Conservation (phyloP, 2,329 filamentous ascomycete genomes). For the Fusarium ambrosium region DNA sequence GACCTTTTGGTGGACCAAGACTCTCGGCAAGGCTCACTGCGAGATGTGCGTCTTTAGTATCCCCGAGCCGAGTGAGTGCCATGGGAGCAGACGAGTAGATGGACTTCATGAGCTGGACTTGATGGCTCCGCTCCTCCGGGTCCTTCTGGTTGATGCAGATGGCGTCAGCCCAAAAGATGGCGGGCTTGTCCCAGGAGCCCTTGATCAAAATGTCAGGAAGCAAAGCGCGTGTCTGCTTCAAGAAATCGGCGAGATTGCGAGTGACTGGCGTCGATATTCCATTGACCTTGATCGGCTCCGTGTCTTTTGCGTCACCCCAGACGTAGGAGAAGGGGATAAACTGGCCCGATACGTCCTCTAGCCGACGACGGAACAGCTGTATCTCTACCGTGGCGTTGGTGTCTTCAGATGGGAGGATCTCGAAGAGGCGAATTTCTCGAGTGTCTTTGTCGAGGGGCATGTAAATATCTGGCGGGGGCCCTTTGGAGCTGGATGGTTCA, state of each 20-base stretch:
- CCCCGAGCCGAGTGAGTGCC: not conserved
- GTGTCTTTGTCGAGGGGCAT: not conserved
- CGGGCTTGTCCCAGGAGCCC: not conserved
- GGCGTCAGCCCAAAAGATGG: not conserved
- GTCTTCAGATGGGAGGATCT: not conserved
- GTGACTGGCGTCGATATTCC: not conserved
- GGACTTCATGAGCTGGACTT: not conserved
- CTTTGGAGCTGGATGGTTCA: not conserved
- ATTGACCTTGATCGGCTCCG: not conserved
- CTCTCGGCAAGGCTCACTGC: not conserved
- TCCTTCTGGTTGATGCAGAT: not conserved
- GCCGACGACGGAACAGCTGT: not conserved
- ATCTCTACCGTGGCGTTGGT: not conserved
- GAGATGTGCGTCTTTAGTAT: not conserved
- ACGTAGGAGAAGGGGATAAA: conserved; percentile 2
- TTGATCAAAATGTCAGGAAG: not conserved
- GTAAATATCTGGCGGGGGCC: not conserved
- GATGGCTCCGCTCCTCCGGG: not conserved
- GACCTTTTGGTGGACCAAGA: not conserved
- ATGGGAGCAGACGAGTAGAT: not conserved
- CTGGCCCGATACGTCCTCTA: not conserved
- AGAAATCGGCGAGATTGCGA: not conserved
- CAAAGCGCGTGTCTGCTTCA: not conserved
- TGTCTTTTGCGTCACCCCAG: not conserved
- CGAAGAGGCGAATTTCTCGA: not conserved